These are phyloP conservation scores for Diaporthe ilicicola DNA, from an alignment of 2,329 filamentous ascomycete genomes.

Conservation along the genomic window DNA sequence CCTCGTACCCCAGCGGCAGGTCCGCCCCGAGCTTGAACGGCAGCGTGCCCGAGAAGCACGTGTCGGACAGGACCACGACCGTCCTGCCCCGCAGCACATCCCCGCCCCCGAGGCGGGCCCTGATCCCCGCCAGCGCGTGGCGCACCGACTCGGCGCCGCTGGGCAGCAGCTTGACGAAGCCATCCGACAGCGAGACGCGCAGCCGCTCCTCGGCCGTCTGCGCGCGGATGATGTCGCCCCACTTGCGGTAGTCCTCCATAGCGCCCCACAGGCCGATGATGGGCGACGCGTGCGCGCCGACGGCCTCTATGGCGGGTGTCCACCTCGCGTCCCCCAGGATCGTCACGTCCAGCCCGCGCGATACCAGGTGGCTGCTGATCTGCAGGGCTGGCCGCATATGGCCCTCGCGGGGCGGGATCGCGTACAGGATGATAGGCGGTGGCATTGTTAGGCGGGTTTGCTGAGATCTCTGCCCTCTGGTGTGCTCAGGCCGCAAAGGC, in stretches of 20 bases:
- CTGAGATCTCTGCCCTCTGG: too few species aligned
- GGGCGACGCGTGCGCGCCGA: conserved; percentile 13
- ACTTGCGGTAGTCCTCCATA: conserved; percentile 5
- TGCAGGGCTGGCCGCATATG: conserved; percentile 30
- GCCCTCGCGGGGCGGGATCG: conserved; percentile 20
- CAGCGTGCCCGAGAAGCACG: neutral
- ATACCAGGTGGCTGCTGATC: conserved; percentile 21
- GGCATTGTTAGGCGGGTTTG: neutral
- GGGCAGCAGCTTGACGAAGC: conserved; percentile 20
- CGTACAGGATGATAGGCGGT: conserved; percentile 24
- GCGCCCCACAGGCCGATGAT: conserved; percentile 23
- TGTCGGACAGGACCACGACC: conserved; percentile 7
- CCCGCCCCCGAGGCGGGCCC: neutral
- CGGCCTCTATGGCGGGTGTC: conserved; percentile 15
- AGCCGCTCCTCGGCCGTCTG: conserved; percentile 12
- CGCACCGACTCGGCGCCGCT: conserved; percentile 25
- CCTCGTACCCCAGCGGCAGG: neutral
- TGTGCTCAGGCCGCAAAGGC: too few species aligned
- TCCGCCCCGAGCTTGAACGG: neutral
- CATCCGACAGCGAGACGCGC: conserved; percentile 8
- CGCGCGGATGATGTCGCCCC: neutral
- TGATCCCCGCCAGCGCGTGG: neutral
- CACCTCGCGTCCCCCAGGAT: neutral
- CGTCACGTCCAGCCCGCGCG: conserved; percentile 24
- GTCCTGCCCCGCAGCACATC: neutral